These are phyloP conservation scores for Pseudodiploospora longispora DNA, from an alignment of 2,329 filamentous ascomycete species.

Conservation along the genomic window DNA sequence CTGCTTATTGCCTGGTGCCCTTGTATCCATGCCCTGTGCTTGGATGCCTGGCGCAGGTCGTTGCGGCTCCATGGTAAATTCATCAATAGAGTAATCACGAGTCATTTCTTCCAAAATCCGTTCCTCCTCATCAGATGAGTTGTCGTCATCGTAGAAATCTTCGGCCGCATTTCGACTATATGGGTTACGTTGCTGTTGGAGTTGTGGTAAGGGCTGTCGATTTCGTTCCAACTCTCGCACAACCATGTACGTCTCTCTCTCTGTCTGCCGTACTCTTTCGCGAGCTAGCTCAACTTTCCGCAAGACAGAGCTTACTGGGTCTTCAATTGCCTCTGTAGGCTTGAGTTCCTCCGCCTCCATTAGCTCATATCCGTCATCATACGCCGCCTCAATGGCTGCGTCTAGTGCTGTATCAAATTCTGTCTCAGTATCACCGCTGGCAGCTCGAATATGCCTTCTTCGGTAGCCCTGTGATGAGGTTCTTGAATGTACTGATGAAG, in stretches of 20 bases:
- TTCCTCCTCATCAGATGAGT: slow-evolving; percentile 65
- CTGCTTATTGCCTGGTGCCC: no score
- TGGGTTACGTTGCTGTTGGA: slow-evolving; percentile 5
- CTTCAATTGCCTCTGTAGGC: slow-evolving; percentile 28
- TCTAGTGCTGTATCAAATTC: slow-evolving; percentile 93
- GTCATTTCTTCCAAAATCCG: slow-evolving; percentile 82
- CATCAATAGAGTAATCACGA: slow-evolving; percentile 70
- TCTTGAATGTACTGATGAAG: slow-evolving; percentile 73
- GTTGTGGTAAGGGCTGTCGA: slow-evolving; percentile 23
- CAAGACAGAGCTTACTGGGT: slow-evolving; percentile 47
- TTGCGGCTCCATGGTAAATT: slow-evolving; percentile 56
- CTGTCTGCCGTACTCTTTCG: slow-evolving; percentile 64
- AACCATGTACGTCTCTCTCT: slow-evolving; percentile 50
- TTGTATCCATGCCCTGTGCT: slow-evolving; percentile 39
- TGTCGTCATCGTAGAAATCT: slow-evolving; percentile 54
- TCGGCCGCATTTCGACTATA: slow-evolving; percentile 25
- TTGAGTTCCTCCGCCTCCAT: slow-evolving; percentile 41
- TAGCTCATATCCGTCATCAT: slow-evolving; percentile 83
- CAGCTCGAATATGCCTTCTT: slow-evolving; percentile 59
- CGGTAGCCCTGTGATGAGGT: slow-evolving; percentile 62
- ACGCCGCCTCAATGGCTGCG: slow-evolving; percentile 91
- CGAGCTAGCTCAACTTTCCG: slow-evolving; percentile 67
- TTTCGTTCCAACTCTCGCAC: slow-evolving; percentile 22
- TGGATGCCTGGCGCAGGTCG: slow-evolving; percentile 25
- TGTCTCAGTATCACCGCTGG: slow-evolving; percentile 69